phyloP scores from a whole-genome alignment of 2,329 filamentous ascomycete species.

The Colletotrichum godetiae region DNA sequence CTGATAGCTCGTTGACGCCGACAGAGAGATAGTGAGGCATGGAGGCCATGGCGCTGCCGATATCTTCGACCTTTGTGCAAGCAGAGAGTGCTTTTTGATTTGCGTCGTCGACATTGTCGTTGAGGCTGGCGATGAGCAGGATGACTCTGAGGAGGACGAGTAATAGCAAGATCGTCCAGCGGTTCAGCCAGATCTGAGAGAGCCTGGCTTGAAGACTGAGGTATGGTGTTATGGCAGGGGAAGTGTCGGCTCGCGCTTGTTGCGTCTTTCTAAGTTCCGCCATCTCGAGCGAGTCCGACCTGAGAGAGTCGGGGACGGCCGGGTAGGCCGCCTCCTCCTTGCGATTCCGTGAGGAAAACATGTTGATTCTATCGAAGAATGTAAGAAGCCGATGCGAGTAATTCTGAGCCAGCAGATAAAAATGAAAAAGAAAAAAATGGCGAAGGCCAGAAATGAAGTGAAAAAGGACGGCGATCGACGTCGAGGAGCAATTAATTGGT shows the following conservation, averaged over 20 bases:
- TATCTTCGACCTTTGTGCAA: slow-evolving; percentile 90
- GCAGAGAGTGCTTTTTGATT: slow-evolving; percentile 86
- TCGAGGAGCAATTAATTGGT: slow-evolving; percentile 15
- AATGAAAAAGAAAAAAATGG: background rate
- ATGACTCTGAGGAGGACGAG: slow-evolving; percentile 87
- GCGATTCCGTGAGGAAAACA: slow-evolving; percentile 50
- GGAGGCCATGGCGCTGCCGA: slow-evolving; percentile 95
- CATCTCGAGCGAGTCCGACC: slow-evolving; percentile 50
- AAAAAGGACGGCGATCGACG: background rate
- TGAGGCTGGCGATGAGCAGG: slow-evolving; percentile 77
- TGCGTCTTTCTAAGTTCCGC: slow-evolving; percentile 45
- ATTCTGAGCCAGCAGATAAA: slow-evolving; percentile 26
- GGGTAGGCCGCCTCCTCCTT: slow-evolving; percentile 46
- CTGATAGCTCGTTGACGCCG: slow-evolving; percentile 89
- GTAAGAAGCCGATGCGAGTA: slow-evolving; percentile 24
- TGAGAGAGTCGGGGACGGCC: slow-evolving; percentile 50
- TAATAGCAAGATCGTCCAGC: slow-evolving; percentile 91
- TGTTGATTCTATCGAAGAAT: slow-evolving; percentile 46
- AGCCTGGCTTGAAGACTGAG: slow-evolving; percentile 89
- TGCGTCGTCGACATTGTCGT: slow-evolving; percentile 80
- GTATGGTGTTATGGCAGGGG: slow-evolving; percentile 85
- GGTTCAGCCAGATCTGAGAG: slow-evolving; percentile 97
- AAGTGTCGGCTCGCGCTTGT: slow-evolving; percentile 62
- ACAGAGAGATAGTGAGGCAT: slow-evolving; percentile 95
- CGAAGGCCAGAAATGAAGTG: background rate